These are phyloP conservation scores for Rhodamnia rubescens DNA, from an alignment of 345 rosid species.

Conservation along the genomic window DNA sequence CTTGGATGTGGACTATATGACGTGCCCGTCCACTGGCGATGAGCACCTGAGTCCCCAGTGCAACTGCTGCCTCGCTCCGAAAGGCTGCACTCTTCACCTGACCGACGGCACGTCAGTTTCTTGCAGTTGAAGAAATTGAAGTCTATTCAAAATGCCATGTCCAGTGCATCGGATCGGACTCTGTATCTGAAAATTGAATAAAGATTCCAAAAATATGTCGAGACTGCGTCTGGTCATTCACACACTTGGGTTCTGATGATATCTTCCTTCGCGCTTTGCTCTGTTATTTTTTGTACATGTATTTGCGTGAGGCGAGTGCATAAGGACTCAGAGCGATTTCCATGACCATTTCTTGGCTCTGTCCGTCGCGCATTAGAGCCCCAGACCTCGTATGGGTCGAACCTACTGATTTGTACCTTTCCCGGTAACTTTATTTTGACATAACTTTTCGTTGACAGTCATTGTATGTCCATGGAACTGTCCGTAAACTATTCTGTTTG, in stretches of 20 bases:
- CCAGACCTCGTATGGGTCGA: neutral
- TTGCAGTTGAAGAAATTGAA: conserved; percentile 1
- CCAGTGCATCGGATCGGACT: neutral
- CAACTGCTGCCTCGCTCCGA: conserved; percentile 45
- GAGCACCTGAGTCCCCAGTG: conserved; percentile 24
- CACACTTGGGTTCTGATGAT: neutral
- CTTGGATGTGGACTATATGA: conserved; percentile 40
- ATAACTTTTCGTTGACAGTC: neutral
- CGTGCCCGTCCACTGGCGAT: conserved; percentile 25
- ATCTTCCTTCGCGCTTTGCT: neutral
- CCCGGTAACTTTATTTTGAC: neutral
- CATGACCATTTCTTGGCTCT: neutral
- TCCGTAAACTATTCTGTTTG: neutral
- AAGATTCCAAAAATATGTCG: neutral
- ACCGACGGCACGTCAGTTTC: conserved; percentile 13
- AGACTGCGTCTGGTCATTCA: neutral
- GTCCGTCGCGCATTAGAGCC: neutral
- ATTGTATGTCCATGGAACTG: neutral
- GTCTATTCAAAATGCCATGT: neutral
- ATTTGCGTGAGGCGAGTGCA: neutral
- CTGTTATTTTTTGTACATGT: neutral
- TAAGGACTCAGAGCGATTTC: neutral
- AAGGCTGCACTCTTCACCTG: conserved; percentile 41
- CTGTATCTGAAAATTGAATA: neutral
- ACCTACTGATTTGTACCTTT: neutral